Conservation (phyloP, 1,284 basidiomycete genomes). For the Coniferiporia weirii region DNA sequence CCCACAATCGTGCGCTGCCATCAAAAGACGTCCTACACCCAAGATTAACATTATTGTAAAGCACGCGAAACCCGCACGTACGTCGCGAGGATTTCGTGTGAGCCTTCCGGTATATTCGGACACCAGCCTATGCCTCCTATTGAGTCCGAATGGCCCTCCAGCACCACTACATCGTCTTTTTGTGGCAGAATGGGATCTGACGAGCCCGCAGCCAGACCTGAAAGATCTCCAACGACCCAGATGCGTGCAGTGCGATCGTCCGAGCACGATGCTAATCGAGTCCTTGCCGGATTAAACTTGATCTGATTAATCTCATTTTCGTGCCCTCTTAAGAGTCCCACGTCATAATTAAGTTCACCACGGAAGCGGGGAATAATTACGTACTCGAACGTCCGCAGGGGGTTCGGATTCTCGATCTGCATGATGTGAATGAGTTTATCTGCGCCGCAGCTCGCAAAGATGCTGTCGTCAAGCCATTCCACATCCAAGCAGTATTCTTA, state of each 20-base stretch:
- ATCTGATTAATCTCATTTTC: constrained; percentile 75
- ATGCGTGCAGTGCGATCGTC: constrained; percentile 75
- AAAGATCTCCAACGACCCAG: constrained; percentile 54
- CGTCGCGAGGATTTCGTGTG: constrained; percentile 64
- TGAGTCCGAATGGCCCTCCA: constrained; percentile 60
- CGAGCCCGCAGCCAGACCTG: constrained; percentile 29
- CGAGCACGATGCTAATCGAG: constrained; percentile 70
- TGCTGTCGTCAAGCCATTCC: constrained; percentile 71
- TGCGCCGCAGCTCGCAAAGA: constrained; percentile 71
- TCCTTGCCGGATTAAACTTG: constrained; percentile 59
- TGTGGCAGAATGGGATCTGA: constrained; percentile 25
- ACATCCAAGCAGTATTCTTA: constrained; percentile 74
- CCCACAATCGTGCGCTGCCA: constrained; percentile 69
- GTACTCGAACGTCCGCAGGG: constrained; percentile 54
- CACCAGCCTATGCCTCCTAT: constrained; percentile 74
- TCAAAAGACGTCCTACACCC: constrained; percentile 58
- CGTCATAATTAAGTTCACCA: not conserved
- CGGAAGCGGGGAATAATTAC: constrained; percentile 23
- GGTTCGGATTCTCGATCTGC: constrained; percentile 44
- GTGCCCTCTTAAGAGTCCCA: constrained; percentile 51
- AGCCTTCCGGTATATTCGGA: constrained; percentile 40
- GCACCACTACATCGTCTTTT: constrained; percentile 34
- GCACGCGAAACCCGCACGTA: constrained; percentile 32
- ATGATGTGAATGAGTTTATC: constrained; percentile 62
- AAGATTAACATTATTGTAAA: not conserved